A percentile compares a stretch with the other conserved stretches of the same genome.
Conservation (phyloP, 257 asterid species). For the Petrea volubilis region DNA sequence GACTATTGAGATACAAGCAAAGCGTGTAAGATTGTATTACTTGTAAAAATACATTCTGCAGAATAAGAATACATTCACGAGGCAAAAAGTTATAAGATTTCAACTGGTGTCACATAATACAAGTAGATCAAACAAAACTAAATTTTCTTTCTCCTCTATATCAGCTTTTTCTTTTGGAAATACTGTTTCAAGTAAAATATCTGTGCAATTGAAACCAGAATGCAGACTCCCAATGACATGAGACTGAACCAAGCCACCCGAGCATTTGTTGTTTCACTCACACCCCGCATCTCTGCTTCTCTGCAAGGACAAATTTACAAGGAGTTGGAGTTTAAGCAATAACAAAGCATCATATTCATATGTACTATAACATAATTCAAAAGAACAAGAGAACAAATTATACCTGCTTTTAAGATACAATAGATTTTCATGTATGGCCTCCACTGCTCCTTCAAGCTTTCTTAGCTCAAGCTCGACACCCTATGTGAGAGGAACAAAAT, state of each 20-base stretch:
- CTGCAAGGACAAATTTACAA: constrained; percentile 37
- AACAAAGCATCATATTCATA: not conserved
- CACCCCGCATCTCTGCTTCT: constrained; percentile 81
- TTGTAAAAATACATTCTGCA: not conserved
- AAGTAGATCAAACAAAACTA: constrained; percentile 21
- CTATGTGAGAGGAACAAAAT: constrained; percentile 39
- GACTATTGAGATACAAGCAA: not conserved
- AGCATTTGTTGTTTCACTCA: constrained; percentile 75
- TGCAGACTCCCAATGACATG: constrained; percentile 79
- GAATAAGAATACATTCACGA: constrained; percentile 15
- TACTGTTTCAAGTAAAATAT: constrained; percentile 60
- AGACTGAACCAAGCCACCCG: constrained; percentile 90
- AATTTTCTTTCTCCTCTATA: constrained; percentile 37
- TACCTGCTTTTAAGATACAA: constrained; percentile 79
- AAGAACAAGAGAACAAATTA: not conserved
- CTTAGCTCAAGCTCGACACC: constrained; percentile 81
- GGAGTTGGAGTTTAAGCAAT: not conserved
- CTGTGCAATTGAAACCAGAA: constrained; percentile 60
- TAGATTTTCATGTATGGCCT: constrained; percentile 87
- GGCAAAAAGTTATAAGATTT: constrained; percentile 16
- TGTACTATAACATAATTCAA: not conserved
- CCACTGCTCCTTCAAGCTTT: constrained; percentile 86
- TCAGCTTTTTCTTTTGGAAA: constrained; percentile 93
- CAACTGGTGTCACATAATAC: constrained; percentile 19
- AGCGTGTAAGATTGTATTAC: not conserved